Evolutionary conservation across 148 eudicot species (phyloP).

Genomic region (Persicaria tinctoria): DNA sequence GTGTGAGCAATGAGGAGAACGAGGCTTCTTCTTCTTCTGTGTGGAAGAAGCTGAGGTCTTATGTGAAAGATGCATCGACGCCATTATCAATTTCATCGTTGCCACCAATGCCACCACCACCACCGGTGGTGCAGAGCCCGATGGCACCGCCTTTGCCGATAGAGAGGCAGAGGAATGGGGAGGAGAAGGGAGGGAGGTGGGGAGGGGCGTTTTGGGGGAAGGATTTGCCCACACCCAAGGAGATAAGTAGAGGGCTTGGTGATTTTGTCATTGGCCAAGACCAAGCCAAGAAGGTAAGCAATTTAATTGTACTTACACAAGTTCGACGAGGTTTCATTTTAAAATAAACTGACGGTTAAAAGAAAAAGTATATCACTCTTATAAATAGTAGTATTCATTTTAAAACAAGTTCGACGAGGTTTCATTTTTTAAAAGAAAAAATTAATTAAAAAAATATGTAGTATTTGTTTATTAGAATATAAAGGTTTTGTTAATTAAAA

Average conservation of each 20-base stretch:
- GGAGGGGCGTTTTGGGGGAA: slow-evolving; percentile 49
- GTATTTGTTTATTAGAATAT: no score
- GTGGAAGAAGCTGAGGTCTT: slow-evolving; percentile 86
- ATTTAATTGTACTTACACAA: no score
- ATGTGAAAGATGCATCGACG: slow-evolving; percentile 36
- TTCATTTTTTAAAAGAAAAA: no score
- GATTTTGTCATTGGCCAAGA: slow-evolving; percentile 86
- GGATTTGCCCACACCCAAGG: slow-evolving; percentile 73
- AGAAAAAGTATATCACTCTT: neutral
- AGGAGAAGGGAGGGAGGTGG: slow-evolving; percentile 24
- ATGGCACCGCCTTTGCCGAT: slow-evolving; percentile 17
- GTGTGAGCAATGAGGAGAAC: slow-evolving; percentile 15
- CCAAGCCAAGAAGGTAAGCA: slow-evolving; percentile 69
- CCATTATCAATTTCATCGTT: neutral
- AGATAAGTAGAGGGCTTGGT: slow-evolving; percentile 59
- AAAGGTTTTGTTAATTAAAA: no score
- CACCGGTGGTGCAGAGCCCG: neutral
- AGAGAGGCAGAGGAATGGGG: slow-evolving; percentile 12
- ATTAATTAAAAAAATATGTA: no score
- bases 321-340: neutral
- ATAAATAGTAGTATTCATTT: slow-evolving; percentile 6
- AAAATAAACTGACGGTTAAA: neutral
- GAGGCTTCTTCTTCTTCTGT: slow-evolving; percentile 21
- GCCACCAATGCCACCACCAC: neutral
- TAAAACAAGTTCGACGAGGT: no score